phyloP scores from a whole-genome alignment of 495 filamentous ascomycete species.

The Penicillium goetzii region DNA sequence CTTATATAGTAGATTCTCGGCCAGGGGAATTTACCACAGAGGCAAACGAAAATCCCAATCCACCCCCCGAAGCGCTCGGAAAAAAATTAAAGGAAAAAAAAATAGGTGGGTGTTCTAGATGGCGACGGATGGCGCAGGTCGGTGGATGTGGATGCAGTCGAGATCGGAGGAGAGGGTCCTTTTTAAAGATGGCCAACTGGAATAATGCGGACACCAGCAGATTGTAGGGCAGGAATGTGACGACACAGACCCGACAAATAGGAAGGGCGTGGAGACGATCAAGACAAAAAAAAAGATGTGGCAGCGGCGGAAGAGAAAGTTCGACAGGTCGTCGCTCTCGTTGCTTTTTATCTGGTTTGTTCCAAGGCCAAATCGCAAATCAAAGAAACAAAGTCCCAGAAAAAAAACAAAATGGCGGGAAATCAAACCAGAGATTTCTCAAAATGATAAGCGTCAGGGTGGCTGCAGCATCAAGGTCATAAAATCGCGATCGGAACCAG shows the following conservation, averaged over 20 bases:
- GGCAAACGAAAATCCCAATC: slow-evolving; percentile 35
- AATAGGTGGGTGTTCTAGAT: slow-evolving; percentile 29
- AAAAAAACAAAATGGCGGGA: slow-evolving; percentile 8
- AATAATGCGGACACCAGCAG: slow-evolving; percentile 39
- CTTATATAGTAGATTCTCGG: slow-evolving; percentile 33
- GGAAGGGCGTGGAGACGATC: slow-evolving; percentile 11
- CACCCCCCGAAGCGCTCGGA: slow-evolving; percentile 26
- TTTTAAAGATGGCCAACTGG: slow-evolving; percentile 44
- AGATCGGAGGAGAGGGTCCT: slow-evolving; percentile 47
- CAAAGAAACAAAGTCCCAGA: slow-evolving; percentile 13
- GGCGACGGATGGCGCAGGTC: slow-evolving; percentile 34
- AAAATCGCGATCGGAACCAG: slow-evolving; percentile 43
- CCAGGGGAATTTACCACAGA: slow-evolving; percentile 14
- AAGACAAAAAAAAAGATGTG: slow-evolving; percentile 11
- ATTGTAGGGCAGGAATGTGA: slow-evolving; percentile 54
- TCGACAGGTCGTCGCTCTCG: slow-evolving; percentile 36
- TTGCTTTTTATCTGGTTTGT: slow-evolving; percentile 38
- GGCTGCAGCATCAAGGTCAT: slow-evolving; percentile 35
- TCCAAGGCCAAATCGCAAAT: slow-evolving; percentile 21
- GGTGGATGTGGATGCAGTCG: slow-evolving; percentile 42
- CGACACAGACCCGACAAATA: slow-evolving; percentile 36
- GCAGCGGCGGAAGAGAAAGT: slow-evolving; percentile 21
- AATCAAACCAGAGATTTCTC: slow-evolving; percentile 13
- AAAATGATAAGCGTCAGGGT: slow-evolving; percentile 34
- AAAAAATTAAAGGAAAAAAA: slow-evolving; percentile 14